A percentile compares a stretch with the other conserved stretches of the same genome.
Conservation (phyloP, 2,329 filamentous ascomycete species). For the Mariannaea sp. region DNA sequence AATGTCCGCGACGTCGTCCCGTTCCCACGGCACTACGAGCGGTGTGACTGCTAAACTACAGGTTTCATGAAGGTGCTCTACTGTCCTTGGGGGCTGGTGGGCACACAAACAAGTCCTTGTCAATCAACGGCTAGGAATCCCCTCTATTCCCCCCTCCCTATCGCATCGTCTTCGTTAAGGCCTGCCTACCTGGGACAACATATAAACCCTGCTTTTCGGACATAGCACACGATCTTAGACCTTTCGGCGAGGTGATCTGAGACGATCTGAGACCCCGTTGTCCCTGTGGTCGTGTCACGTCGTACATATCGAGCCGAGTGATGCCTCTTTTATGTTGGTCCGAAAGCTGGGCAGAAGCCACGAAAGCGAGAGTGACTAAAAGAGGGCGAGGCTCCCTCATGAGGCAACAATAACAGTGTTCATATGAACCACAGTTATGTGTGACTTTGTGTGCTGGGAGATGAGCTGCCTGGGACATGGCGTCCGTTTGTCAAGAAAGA, state of each 20-base stretch:
- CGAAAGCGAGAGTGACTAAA: conserved; percentile 10
- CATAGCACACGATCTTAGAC: conserved; percentile 3
- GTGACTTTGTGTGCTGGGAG: conserved; percentile 5
- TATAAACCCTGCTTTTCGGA: conserved; percentile 8
- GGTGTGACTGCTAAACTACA: conserved; percentile 64
- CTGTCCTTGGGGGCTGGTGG: no score
- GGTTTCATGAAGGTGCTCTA: no score
- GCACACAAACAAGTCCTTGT: neutral
- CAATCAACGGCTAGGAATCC: neutral
- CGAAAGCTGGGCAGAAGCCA: conserved; percentile 1
- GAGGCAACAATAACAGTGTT: conserved; percentile 12
- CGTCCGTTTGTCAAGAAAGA: neutral
- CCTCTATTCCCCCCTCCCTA: conserved; percentile 2
- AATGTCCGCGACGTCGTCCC: conserved; percentile 85
- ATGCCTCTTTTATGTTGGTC: conserved; percentile 22
- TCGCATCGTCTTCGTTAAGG: conserved; percentile 32
- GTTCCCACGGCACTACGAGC: conserved; percentile 76
- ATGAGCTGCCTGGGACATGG: neutral
- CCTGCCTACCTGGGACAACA: conserved; percentile 37
- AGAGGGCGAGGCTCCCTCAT: conserved; percentile 4
- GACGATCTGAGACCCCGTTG: conserved; percentile 29
- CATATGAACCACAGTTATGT: conserved; percentile 11
- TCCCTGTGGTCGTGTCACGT: conserved; percentile 30
- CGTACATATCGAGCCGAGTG: conserved; percentile 33
- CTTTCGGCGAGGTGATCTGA: conserved; percentile 27